Evolutionary conservation across 352 stramenopile genomes (phyloP).

Genomic region (Globisporangium orthogonon): DNA sequence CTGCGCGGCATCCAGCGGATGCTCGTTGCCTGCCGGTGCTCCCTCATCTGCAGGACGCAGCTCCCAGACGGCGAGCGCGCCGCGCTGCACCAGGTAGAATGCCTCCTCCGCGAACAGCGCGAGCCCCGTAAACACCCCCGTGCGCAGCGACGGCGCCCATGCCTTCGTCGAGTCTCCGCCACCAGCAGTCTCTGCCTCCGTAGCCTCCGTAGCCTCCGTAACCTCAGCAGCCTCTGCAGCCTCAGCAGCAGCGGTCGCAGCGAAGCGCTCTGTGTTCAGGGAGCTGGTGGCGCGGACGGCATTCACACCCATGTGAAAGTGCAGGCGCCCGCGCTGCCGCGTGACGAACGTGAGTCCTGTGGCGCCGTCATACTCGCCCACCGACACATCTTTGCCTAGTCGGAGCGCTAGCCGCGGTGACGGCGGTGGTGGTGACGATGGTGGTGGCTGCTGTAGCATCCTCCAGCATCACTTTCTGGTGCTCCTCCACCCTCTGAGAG

Average conservation of each 20-base stretch:
- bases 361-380: slow-evolving; percentile 48
- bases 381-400: slow-evolving; percentile 36
- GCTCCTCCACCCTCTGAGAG: no score
- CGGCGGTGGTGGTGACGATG: neutral
- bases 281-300: slow-evolving; percentile 4
- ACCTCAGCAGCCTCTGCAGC: neutral
- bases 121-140: slow-evolving; percentile 42
- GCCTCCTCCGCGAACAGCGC: slow-evolving; percentile 68
- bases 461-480: neutral
- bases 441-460: no score
- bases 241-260: slow-evolving; percentile 1
- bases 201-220: no score
- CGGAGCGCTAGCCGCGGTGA: neutral
- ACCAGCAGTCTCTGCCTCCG: neutral
- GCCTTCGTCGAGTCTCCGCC: neutral
- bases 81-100: slow-evolving; percentile 53
- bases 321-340: slow-evolving; percentile 55
- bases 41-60: neutral
- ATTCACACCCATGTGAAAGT: slow-evolving; percentile 70
- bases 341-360: slow-evolving; percentile 65
- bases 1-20: slow-evolving; percentile 16
- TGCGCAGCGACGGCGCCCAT: slow-evolving; percentile 15
- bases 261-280: neutral
- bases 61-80: slow-evolving; percentile 37
- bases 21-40: neutral